These are phyloP conservation scores for Gossypium bickii DNA, from an alignment of 345 rosid genomes.

Conservation along the genomic window DNA sequence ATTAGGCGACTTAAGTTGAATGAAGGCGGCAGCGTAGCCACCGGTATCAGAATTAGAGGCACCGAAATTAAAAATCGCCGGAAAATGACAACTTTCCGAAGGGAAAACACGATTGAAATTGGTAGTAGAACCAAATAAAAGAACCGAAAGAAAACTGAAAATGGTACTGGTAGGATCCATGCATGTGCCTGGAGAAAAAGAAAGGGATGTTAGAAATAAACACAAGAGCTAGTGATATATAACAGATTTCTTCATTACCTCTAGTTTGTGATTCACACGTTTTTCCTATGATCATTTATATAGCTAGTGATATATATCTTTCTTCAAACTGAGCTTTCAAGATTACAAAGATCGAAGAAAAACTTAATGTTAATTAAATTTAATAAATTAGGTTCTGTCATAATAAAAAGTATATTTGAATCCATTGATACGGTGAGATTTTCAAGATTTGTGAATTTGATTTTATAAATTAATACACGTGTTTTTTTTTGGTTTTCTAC, in stretches of 20 bases:
- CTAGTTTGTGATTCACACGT: too few species aligned
- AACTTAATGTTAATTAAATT: too few species aligned
- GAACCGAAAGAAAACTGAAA: background rate
- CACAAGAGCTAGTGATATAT: background rate
- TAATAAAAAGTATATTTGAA: too few species aligned
- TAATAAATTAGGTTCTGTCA: too few species aligned
- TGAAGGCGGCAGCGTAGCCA: slow-evolving; percentile 38
- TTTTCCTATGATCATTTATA: too few species aligned
- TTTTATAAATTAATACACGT: too few species aligned
- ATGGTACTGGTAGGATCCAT: background rate
- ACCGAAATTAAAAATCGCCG: slow-evolving; percentile 55
- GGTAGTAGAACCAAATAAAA: background rate
- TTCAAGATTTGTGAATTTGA: too few species aligned
- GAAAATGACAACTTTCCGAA: slow-evolving; percentile 25
- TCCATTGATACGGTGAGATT: too few species aligned
- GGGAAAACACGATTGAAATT: slow-evolving; percentile 1
- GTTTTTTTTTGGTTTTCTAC: too few species aligned
- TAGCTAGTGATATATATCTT: too few species aligned
- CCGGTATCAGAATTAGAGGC: slow-evolving; percentile 60
- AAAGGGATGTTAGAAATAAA: background rate
- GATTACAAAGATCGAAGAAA: too few species aligned
- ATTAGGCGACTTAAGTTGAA: slow-evolving; percentile 27
- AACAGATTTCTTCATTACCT: background rate
- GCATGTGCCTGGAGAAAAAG: background rate
- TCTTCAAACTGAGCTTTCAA: too few species aligned